These are phyloP conservation scores for Paratinospora sagittata DNA, from an alignment of 164 flowering plant species.

Conservation along the genomic window DNA sequence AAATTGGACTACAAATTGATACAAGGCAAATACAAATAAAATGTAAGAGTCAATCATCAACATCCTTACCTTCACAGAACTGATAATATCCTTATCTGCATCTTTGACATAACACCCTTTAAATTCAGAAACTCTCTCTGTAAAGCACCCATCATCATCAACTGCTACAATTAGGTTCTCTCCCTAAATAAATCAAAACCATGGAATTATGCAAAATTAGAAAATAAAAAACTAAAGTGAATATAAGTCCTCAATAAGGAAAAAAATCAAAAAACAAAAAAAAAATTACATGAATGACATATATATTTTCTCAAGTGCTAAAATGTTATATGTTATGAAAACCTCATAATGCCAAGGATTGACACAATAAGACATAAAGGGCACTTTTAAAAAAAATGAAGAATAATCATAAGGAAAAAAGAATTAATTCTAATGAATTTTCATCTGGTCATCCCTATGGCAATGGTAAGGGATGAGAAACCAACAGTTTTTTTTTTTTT, in stretches of 20 bases:
- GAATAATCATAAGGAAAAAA: background rate
- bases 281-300: too few species aligned
- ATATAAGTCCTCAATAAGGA: background rate
- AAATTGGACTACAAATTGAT: too few species aligned
- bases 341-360: background rate
- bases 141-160: conserved; percentile 93
- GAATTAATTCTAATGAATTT: background rate
- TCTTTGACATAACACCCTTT: conserved; percentile 82
- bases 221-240: conserved; percentile 3
- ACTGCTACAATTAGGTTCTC: conserved; percentile 81
- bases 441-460: background rate
- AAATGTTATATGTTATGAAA: background rate
- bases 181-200: conserved; percentile 40
- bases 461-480: background rate
- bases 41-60: background rate
- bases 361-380: background rate
- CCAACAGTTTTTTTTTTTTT: too few species aligned
- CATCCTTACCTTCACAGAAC: conserved; percentile 53
- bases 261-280: too few species aligned
- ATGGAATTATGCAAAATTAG: background rate
- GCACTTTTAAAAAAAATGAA: background rate
- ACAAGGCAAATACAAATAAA: background rate
- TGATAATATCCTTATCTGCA: conserved; percentile 81
- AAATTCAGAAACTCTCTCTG: conserved; percentile 61
- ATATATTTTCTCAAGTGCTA: background rate